Base-by-base conservation (phyloP, 2,329 filamentous ascomycete genomes). In the Drechslerella stenobrocha region DNA sequence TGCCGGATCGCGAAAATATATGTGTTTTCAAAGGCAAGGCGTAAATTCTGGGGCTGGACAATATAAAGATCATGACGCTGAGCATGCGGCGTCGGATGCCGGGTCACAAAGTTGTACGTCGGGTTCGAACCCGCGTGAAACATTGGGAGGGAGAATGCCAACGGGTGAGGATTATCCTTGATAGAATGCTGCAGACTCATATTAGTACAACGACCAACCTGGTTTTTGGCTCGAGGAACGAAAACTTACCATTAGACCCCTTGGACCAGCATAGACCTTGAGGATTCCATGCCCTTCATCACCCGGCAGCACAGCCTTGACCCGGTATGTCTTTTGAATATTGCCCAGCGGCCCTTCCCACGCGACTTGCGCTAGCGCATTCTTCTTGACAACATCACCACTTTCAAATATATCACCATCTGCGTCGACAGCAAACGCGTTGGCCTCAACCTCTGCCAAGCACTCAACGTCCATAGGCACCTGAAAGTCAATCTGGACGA, bases 1-100 rank as follows among this genome's bases (percentile, higher is more conserved):
- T 98, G 93, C 45, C 93, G 88, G 67, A 98, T 88, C 53, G 88
- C 88, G 76, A 98, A 98, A 24, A 98, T 92, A 75, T 96, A 98
- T 0, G 93, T 98, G 75, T 98, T 97, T 79, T 97, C 96, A 58
- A 95, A 81, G 1, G 90, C 91, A 24, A 98, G 80, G 23, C 86
- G 84, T 71, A 87, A 83, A 76, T 93, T 98, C 76, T 98, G 95
- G 0, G 95, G 93, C 75, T 97, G 93, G 44, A 91, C 89, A 70
- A 98, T 89, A 76, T 98, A 98, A 63, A 98, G 86, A 75, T 98
- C 93, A 76, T 98, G 91, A 40, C 92, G 85, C 75, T 96, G 90
- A n/a, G 93, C 93, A 76, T 98, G 93, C 6, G 93, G 93, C 1
- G 93, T 98, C 5, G 95, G 95, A 75, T 98, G 93, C 2, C 93